Conservation (phyloP, 805 yeast genomes). For the Phaffomyces thermotolerans region DNA sequence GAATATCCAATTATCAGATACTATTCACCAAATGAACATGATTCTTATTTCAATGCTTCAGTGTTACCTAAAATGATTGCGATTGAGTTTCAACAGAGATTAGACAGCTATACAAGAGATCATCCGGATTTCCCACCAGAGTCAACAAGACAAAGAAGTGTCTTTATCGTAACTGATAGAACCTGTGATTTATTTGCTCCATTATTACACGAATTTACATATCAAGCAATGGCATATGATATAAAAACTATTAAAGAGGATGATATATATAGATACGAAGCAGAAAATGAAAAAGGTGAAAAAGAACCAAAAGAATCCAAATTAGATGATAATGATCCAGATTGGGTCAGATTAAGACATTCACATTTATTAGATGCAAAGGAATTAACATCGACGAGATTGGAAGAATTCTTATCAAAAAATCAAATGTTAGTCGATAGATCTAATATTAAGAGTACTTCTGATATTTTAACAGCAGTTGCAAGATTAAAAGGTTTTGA, state of each 20-base stretch:
- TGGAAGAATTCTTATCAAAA: constrained; percentile 59
- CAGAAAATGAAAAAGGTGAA: constrained; percentile 47
- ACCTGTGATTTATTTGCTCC: constrained; percentile 80
- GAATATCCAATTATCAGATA: constrained; percentile 85
- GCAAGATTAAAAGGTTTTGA: constrained; percentile 64
- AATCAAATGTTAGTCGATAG: constrained; percentile 73
- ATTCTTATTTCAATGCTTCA: constrained; percentile 46
- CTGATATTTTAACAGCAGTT: constrained; percentile 69
- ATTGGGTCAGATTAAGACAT: constrained; percentile 68
- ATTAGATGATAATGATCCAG: constrained; percentile 55
- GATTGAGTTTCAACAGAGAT: constrained; percentile 53
- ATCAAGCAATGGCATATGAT: constrained; percentile 90
- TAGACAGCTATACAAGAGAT: constrained; percentile 69
- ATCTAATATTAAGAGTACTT: constrained; percentile 52
- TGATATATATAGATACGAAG: constrained; percentile 43
- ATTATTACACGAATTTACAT: constrained; percentile 79
- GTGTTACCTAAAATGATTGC: constrained; percentile 67
- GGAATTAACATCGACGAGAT: constrained; percentile 48
- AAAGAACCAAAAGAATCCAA: constrained; percentile 38
- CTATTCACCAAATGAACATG: constrained; percentile 45
- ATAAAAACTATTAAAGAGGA: constrained; percentile 39
- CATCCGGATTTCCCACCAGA: constrained; percentile 60
- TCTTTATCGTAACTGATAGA: constrained; percentile 74
- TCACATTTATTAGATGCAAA: constrained; percentile 69
- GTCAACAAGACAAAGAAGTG: constrained; percentile 57